Base-by-base conservation (phyloP, 192 early-diverging fungal species). In the Coemansia sp. region DNA sequence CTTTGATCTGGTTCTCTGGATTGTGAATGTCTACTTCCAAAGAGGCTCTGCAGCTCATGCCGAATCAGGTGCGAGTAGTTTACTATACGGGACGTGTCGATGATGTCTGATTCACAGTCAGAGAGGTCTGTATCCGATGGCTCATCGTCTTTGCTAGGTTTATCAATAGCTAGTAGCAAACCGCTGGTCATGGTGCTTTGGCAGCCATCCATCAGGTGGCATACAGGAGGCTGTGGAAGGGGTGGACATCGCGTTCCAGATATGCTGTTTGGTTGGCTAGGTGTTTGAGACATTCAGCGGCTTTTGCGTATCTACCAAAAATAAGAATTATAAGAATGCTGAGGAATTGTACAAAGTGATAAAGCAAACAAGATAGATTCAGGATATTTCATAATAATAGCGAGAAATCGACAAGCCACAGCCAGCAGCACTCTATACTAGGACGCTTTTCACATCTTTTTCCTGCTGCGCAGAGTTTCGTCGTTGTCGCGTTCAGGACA, bases 71-170 rank as follows among this genome's bases (percentile, higher is more conserved):
- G 36, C 28, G 72, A 68, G 1, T 40, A 41, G 42, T 52, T 41
- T 20, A 74, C 17, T 15, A 74, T 74, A 14, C 62, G 72, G 10
- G 47, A 33, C 2, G 56, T 44, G 33, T 74, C 62, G 15, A 74
- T 31, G 0, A 25, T 23, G 2, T 74, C 72, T 5, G 72, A 68
- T 37, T 64, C 72, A 2, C 19, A 56, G 27, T 30, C 52, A 25
- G 52, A 54, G 19, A 33, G 36, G 2, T 57, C 36, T 41, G 38
- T 10, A 41, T 57, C 55, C 20, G 55, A 15, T n/a, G 25, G 37
- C 55, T 40, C 55, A 14, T 31, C 28, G 15, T 15, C 44, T 23
- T 6, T 8, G 20, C 11, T 22, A 10, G 44, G 20, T 23, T 47
- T 47, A 4, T 23, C 22, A 6, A 23, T n/a, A n/a, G n/a, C 44